phyloP scores from a whole-genome alignment of 2,329 filamentous ascomycete species.

The Zymoseptoria crescenta region DNA sequence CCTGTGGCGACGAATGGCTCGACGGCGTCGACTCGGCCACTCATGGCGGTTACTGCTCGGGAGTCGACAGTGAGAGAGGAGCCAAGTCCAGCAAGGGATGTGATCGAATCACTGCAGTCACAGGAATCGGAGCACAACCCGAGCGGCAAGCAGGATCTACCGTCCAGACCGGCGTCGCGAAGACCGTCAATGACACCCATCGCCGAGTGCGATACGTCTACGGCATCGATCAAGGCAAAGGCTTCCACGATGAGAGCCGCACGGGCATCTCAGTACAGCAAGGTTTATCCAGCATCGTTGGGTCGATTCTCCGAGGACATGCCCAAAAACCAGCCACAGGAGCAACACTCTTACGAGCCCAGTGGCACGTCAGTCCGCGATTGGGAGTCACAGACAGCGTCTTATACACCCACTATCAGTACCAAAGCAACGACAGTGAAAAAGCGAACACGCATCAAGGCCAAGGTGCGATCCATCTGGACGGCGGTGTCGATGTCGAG shows the following conservation, averaged over 20 bases:
- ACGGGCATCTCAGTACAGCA: slow-evolving; percentile 1
- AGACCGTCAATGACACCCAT: background rate
- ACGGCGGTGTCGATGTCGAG: slow-evolving; percentile 6
- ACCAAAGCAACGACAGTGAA: background rate
- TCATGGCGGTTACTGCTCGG: background rate
- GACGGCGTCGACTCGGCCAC: background rate
- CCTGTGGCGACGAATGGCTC: background rate
- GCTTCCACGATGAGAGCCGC: background rate
- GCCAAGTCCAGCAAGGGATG: background rate
- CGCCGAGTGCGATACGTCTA: background rate
- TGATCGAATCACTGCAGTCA: background rate
- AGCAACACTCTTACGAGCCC: slow-evolving; percentile 3
- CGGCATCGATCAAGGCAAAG: background rate
- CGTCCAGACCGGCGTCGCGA: background rate
- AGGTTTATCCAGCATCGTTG: slow-evolving; percentile 5
- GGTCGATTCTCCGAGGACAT: slow-evolving; percentile 8
- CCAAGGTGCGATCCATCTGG: slow-evolving; percentile 9
- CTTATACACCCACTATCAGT: background rate
- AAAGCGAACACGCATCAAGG: slow-evolving; percentile 1
- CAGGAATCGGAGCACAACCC: background rate
- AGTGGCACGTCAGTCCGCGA: background rate
- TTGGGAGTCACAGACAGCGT: background rate
- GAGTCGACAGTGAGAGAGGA: background rate
- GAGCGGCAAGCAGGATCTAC: background rate
- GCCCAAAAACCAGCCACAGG: slow-evolving; percentile 10